phyloP scores from a whole-genome alignment of 2,329 filamentous ascomycete genomes.

The Arthrobotrys sinensis region DNA sequence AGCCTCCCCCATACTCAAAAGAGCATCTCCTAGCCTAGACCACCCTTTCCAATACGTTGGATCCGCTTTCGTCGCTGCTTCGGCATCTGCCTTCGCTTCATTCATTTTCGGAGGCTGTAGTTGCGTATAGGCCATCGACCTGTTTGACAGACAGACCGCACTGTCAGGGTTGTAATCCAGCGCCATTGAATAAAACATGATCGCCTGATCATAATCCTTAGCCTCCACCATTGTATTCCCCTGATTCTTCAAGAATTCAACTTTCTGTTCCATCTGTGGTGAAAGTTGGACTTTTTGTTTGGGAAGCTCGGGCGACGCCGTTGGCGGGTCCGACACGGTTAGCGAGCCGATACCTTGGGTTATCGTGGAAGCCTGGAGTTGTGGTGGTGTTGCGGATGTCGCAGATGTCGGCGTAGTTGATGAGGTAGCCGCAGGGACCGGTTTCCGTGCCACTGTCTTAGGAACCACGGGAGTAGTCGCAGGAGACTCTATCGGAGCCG shows the following conservation, averaged over 20 bases:
- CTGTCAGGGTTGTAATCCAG: slow-evolving; percentile 53
- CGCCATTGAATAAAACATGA: slow-evolving; percentile 59
- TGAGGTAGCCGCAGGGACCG: slow-evolving; percentile 22
- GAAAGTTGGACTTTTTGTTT: slow-evolving; percentile 15
- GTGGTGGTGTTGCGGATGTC: slow-evolving; percentile 24
- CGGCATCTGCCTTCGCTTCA: slow-evolving; percentile 45
- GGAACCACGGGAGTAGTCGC: neutral
- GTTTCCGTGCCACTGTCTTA: slow-evolving; percentile 48
- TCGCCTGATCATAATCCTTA: slow-evolving; percentile 52
- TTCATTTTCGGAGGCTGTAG: slow-evolving; percentile 49
- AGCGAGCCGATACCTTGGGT: slow-evolving; percentile 26
- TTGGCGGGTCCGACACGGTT: slow-evolving; percentile 18
- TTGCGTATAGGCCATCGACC: slow-evolving; percentile 54
- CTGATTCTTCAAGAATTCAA: slow-evolving; percentile 56
- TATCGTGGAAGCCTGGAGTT: slow-evolving; percentile 1
- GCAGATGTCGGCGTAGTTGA: slow-evolving; percentile 10
- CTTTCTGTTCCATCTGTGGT: slow-evolving; percentile 56
- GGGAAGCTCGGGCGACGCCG: neutral
- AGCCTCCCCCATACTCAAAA: slow-evolving; percentile 44
- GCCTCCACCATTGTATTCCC: slow-evolving; percentile 58
- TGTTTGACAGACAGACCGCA: slow-evolving; percentile 50
- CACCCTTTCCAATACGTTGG: slow-evolving; percentile 56
- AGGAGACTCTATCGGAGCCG: slow-evolving; percentile 5
- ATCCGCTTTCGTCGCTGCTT: slow-evolving; percentile 54
- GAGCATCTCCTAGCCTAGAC: slow-evolving; percentile 50